Base-by-base conservation (phyloP, 2,329 filamentous ascomycete species). In the Curvularia verruculosa region DNA sequence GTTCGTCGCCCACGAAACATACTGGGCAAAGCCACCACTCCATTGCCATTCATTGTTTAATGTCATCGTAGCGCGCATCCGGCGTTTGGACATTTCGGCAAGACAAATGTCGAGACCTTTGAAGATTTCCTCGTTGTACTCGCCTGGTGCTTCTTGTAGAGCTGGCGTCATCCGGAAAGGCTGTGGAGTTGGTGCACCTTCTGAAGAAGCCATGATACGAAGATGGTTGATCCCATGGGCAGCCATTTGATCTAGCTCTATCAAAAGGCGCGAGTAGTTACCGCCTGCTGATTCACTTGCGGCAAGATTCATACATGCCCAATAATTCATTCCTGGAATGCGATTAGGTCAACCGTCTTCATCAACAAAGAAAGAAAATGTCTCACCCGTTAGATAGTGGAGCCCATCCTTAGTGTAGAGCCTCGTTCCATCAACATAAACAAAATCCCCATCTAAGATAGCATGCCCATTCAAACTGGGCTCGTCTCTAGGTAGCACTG, bases 31-130 rank as follows among this genome's bases (percentile, higher is more conserved):
- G 0, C 76, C 76, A 7, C 76, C 76, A 15, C 61, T 68, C 76
- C 76, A 78, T 50, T 78, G 76, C 76, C 76, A 78, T 59, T 77
- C 71, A 43, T 77, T 71, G 7, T 65, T 69, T 3, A 78, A 59
- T 0, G 76, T 77, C 75, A 78, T 78, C 12, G 76, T 78, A 19
- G 76, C 76, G 19, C 76, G 67, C 70, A 78, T 78, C 5, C 75
- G 75, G 7, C 76, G 64, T 55, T 75, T 74, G 7, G 68, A 68
- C 71, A 78, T 77, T 55, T 78, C 76, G n/a, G 66, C 71, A 12
- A 78, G 65, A 48, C 76, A 78, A 12, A 72, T 65, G 40, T 78
- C 76, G 15, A 78, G 59, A 8, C 75, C 75, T 26, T 70, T 58
- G 57, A 77, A 77, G 6, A 78, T 58, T 18, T 73, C 64, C 36